Evolutionary conservation across 257 asterid genomes (phyloP).

Genomic region (Rehmannia glutinosa): DNA sequence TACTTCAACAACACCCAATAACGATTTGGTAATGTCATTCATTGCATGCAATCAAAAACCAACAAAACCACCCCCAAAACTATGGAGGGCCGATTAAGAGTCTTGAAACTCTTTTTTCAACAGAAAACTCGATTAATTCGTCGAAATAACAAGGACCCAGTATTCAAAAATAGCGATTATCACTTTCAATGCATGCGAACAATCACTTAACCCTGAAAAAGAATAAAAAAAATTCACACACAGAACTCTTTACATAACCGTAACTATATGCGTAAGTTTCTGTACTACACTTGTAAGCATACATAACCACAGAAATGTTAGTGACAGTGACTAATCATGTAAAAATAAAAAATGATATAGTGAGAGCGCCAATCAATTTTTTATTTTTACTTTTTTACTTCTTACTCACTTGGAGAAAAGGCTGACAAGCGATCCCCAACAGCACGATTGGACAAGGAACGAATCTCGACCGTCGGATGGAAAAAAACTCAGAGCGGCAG

Average conservation of each 20-base stretch:
- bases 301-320: neutral
- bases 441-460: constrained; percentile 16
- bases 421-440: constrained; percentile 27
- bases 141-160: neutral
- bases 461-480: constrained; percentile 33
- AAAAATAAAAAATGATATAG: constrained; percentile 15
- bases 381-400: neutral
- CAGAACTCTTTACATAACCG: neutral
- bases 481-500: constrained; percentile 14
- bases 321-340: constrained; percentile 26
- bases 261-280: neutral
- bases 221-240: neutral
- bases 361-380: neutral
- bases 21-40: constrained; percentile 13
- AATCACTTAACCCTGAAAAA: neutral
- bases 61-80: constrained; percentile 14
- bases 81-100: neutral
- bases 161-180: neutral
- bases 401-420: constrained; percentile 24
- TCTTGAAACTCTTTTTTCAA: constrained; percentile 1
- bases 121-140: constrained; percentile 6
- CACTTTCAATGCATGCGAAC: constrained; percentile 31
- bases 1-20: constrained; percentile 10
- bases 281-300: neutral
- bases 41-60: constrained; percentile 28